Conservation (phyloP, 495 filamentous ascomycete species). For the Aspergillus nanangensis region DNA sequence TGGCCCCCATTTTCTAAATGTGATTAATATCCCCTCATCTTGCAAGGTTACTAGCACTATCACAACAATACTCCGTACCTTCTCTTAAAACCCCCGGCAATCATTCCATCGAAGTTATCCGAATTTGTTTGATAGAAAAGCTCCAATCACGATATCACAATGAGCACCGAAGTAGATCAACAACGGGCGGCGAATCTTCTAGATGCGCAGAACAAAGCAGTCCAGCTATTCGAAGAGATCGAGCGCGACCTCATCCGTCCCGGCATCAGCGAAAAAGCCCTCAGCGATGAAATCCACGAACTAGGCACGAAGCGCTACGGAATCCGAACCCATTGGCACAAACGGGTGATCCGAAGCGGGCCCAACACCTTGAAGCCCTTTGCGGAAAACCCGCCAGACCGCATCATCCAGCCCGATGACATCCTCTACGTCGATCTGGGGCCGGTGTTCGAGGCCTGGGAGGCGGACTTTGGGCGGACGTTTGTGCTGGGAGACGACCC, state of each 20-base stretch:
- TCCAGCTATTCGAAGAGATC: constrained; percentile 44
- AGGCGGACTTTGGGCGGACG: constrained; percentile 48
- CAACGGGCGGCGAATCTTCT: constrained; percentile 35
- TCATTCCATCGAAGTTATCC: no score
- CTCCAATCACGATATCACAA: no score
- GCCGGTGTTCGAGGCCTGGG: constrained; percentile 48
- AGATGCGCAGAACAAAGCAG: constrained; percentile 39
- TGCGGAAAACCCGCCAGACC: constrained; percentile 44
- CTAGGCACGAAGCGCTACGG: constrained; percentile 39
- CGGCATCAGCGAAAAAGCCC: constrained; percentile 41
- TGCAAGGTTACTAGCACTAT: no score
- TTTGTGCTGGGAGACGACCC: constrained; percentile 45
- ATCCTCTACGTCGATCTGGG: constrained; percentile 48
- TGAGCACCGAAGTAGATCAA: constrained; percentile 15
- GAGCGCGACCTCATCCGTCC: constrained; percentile 39
- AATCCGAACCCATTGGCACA: constrained; percentile 47
- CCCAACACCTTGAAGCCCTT: constrained; percentile 44
- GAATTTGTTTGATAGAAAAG: no score
- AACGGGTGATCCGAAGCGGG: constrained; percentile 46
- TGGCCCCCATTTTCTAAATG: no score
- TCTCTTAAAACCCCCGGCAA: no score
- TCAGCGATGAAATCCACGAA: constrained; percentile 44
- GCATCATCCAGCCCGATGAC: constrained; percentile 41
- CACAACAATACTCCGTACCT: no score
- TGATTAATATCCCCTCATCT: no score